phyloP scores from a whole-genome alignment of 257 asterid genomes.

The Penstemon barbatus region DNA sequence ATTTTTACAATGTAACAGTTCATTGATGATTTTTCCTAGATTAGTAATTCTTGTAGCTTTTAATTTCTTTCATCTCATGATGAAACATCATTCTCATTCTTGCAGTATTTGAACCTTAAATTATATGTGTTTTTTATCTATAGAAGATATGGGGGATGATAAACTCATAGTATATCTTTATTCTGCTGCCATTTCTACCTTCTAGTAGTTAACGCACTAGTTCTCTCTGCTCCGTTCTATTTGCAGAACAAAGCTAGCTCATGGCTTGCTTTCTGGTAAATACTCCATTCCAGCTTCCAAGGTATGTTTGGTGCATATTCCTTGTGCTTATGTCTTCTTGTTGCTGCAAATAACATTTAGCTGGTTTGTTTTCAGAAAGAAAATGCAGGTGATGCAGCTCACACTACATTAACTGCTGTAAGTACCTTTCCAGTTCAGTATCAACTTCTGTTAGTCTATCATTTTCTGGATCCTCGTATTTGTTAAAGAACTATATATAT shows the following conservation, averaged over 20 bases:
- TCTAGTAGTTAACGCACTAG: background rate
- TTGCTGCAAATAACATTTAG: conserved; percentile 25
- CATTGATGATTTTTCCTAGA: background rate
- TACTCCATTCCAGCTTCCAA: conserved; percentile 67
- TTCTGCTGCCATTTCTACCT: conserved; percentile 6
- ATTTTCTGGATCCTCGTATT: conserved; percentile 6
- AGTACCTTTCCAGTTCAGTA: conserved; percentile 25
- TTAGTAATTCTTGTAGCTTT: conserved; percentile 1
- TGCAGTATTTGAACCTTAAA: background rate
- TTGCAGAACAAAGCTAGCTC: conserved; percentile 86
- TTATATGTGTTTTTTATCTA: no score
- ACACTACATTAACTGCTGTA: conserved; percentile 43
- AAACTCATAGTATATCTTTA: background rate
- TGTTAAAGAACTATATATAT: conserved; percentile 16
- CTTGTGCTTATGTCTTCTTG: conserved; percentile 18
- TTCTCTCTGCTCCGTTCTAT: background rate
- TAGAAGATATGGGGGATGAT: background rate
- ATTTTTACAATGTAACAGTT: background rate
- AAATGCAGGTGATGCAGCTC: conserved; percentile 40
- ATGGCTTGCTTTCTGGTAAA: conserved; percentile 96
- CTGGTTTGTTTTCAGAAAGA: conserved; percentile 43
- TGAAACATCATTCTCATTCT: background rate
- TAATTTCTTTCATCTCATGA: conserved; percentile 1
- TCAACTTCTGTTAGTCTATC: conserved; percentile 1
- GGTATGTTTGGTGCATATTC: conserved; percentile 45